Conservation (phyloP, 225 moss, liverwort and hornwort genomes). For the Sphagnum tenellum region DNA sequence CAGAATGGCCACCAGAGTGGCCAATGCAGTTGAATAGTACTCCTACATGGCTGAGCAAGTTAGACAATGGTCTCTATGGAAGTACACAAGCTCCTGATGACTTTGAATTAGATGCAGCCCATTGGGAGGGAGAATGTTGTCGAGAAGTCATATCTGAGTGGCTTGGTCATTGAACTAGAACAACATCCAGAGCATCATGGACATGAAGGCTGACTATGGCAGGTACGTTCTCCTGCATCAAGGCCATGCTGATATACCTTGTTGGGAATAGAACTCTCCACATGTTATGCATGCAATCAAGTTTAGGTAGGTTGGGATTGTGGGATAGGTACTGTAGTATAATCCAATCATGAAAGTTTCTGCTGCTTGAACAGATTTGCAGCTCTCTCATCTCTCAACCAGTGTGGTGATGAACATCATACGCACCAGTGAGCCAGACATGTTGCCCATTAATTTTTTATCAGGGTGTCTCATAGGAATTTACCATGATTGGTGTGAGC, state of each 20-base stretch:
- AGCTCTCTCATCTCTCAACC: constrained; percentile 25
- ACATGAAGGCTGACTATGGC: constrained; percentile 62
- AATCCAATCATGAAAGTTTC: no score
- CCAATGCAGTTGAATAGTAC: constrained; percentile 40
- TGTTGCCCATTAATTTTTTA: constrained; percentile 69
- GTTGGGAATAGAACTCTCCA: no score
- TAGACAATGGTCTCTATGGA: constrained; percentile 67
- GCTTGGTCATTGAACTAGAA: constrained; percentile 36
- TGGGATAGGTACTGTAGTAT: no score
- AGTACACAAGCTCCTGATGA: constrained; percentile 70
- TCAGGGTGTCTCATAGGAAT: constrained; percentile 74
- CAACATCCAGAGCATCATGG: constrained; percentile 35
- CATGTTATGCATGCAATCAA: no score
- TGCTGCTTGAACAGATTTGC: constrained; percentile 30
- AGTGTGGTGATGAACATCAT: constrained; percentile 69
- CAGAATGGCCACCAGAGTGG: constrained; percentile 68
- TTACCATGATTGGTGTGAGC: constrained; percentile 83
- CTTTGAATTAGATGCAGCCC: constrained; percentile 46
- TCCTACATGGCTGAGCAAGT: constrained; percentile 54
- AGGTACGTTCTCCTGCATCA: constrained; percentile 20
- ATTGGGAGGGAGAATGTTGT: constrained; percentile 68
- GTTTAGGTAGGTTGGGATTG: no score
- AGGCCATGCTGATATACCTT: no score
- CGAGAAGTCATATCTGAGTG: constrained; percentile 42
- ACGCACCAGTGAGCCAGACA: constrained; percentile 70